Conservation (phyloP, 495 filamentous ascomycete genomes). For the Penicillium flavigenum region DNA sequence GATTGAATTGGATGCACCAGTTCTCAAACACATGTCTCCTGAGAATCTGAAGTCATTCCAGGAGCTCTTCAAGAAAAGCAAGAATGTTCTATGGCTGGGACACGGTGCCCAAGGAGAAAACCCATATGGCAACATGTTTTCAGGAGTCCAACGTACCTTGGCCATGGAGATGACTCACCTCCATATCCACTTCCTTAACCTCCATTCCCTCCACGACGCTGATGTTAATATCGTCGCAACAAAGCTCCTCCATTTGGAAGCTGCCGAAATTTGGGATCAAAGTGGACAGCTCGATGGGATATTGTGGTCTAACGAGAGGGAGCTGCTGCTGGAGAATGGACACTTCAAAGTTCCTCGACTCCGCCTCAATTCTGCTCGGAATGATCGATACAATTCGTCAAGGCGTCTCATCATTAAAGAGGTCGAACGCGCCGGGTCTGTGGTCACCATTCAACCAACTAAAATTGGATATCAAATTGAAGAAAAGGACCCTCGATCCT, state of each 20-base stretch:
- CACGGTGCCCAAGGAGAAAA: slow-evolving; percentile 32
- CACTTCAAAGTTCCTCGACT: slow-evolving; percentile 35
- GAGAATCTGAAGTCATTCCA: slow-evolving; percentile 19
- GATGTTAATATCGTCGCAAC: slow-evolving; percentile 16
- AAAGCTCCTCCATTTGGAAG: slow-evolving; percentile 27
- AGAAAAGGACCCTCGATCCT: not conserved
- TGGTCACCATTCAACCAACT: slow-evolving; percentile 9
- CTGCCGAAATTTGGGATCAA: slow-evolving; percentile 24
- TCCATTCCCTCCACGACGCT: slow-evolving; percentile 17
- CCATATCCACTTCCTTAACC: slow-evolving; percentile 31
- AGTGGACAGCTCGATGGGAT: slow-evolving; percentile 13
- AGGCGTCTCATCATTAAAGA: slow-evolving; percentile 28
- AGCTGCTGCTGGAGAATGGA: slow-evolving; percentile 28
- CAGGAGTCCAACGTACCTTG: slow-evolving; percentile 39
- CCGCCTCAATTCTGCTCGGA: slow-evolving; percentile 19
- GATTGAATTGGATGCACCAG: slow-evolving; percentile 43
- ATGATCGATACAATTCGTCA: slow-evolving; percentile 41
- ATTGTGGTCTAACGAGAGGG: slow-evolving; percentile 26
- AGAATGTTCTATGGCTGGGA: slow-evolving; percentile 43
- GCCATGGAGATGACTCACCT: slow-evolving; percentile 27
- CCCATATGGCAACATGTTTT: slow-evolving; percentile 39
- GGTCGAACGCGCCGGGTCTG: slow-evolving; percentile 5
- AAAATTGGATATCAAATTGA: slow-evolving; percentile 18
- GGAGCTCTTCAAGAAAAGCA: slow-evolving; percentile 34
- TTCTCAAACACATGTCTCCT: slow-evolving; percentile 41